Percentiles rank a stretch among this genome's conserved stretches.
Evolutionary conservation across 805 yeast species (phyloP).

Genomic region (Alloascoidea hylecoeti): DNA sequence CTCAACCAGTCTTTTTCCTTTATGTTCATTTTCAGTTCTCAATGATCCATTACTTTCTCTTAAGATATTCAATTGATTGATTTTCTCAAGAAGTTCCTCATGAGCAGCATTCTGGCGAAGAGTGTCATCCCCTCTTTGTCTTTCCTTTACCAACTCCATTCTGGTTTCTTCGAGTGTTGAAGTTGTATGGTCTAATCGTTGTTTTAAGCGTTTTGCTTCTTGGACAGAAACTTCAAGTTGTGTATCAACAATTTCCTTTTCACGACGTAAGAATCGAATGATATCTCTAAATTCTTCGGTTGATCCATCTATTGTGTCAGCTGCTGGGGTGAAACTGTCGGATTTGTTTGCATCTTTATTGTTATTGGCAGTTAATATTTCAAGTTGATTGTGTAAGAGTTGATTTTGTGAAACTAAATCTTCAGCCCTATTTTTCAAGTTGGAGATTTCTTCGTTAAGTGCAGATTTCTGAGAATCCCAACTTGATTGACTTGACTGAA

Average conservation of each 20-base stretch:
- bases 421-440: constrained; percentile 27
- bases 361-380: constrained; percentile 20
- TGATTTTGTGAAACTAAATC: constrained; percentile 58
- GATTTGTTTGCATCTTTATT: too few relatives aligned
- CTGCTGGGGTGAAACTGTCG: too few relatives aligned
- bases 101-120: constrained; percentile 21
- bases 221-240: constrained; percentile 36
- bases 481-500: constrained; percentile 23
- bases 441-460: constrained; percentile 32
- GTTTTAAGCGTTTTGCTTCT: constrained; percentile 40
- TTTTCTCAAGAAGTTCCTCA: constrained; percentile 30
- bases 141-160: constrained; percentile 27
- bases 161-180: constrained; percentile 39
- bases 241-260: constrained; percentile 55
- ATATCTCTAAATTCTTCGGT: constrained; percentile 31
- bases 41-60: constrained; percentile 57
- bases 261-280: constrained; percentile 51
- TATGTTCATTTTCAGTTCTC: constrained; percentile 31
- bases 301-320: constrained; percentile 6
- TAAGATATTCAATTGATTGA: constrained; percentile 46
- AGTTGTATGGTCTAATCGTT: constrained; percentile 29
- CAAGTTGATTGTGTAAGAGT: constrained; percentile 56
- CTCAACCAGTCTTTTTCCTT: constrained; percentile 16
- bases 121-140: constrained; percentile 8
- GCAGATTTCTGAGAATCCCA: constrained; percentile 29